Evolutionary conservation across 2,329 filamentous ascomycete genomes (phyloP).

Genomic region (Colletotrichum eremochloae): DNA sequence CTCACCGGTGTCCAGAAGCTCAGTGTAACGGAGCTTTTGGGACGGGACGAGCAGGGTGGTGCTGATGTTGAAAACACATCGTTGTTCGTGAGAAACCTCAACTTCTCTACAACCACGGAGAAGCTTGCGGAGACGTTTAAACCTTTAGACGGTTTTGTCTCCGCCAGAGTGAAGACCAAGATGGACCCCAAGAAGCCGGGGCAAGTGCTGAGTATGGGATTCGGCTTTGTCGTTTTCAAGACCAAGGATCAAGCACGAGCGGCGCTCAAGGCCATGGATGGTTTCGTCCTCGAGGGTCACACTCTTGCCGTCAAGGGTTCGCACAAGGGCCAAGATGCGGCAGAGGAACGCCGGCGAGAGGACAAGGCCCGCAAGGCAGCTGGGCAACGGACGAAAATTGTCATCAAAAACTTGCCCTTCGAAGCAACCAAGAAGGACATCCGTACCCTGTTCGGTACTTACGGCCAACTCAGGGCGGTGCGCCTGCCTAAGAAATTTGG

Average conservation of each 20-base stretch:
- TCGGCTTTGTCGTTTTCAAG: conserved; percentile 92
- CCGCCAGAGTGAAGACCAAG: conserved; percentile 92
- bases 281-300: conserved; percentile 87
- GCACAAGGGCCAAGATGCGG: conserved; percentile 88
- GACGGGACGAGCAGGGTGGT: conserved; percentile 65
- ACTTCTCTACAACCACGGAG: conserved; percentile 87
- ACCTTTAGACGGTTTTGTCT: conserved; percentile 87
- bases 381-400: conserved; percentile 86
- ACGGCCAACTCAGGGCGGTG: conserved; percentile 92
- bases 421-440: conserved; percentile 95
- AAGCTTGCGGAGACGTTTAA: conserved; percentile 83
- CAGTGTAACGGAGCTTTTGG: conserved; percentile 77
- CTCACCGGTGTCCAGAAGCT: conserved; percentile 68
- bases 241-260: conserved; percentile 82
- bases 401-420: conserved; percentile 98
- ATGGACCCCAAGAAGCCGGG: conserved; percentile 91
- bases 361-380: conserved; percentile 86
- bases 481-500: conserved; percentile 97
- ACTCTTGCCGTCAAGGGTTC: conserved; percentile 87
- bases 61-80: conserved; percentile 78
- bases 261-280: conserved; percentile 88
- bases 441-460: conserved; percentile 85
- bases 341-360: conserved; percentile 85
- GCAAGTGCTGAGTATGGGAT: conserved; percentile 94
- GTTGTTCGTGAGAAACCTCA: conserved; percentile 93